Conservation (phyloP, 164 flowering plant genomes). For the Amborella trichopoda region DNA sequence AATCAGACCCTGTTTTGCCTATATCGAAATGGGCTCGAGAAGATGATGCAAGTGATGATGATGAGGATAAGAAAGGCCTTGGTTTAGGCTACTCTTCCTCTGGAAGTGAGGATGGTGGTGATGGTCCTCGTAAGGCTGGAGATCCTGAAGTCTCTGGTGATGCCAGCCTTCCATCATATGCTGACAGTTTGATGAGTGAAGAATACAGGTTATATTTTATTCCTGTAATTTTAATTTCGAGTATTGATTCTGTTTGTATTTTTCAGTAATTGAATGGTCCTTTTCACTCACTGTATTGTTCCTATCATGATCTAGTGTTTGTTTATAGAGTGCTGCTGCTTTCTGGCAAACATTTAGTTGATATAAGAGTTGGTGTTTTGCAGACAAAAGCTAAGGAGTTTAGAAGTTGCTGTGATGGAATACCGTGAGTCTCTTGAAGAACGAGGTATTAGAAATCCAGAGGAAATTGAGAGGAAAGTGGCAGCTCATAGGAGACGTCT, state of each 20-base stretch:
- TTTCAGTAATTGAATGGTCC: too few relatives aligned
- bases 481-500: conserved; percentile 49
- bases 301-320: too few relatives aligned
- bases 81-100: conserved; percentile 92
- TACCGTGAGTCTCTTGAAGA: conserved; percentile 96
- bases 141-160: conserved; percentile 39
- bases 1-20: conserved; percentile 52
- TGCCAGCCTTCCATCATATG: conserved; percentile 28
- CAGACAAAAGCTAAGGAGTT: conserved; percentile 87
- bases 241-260: background rate
- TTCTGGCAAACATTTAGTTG: too few relatives aligned
- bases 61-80: conserved; percentile 39
- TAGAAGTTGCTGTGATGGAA: conserved; percentile 85
- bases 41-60: conserved; percentile 86
- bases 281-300: too few relatives aligned
- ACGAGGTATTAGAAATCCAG: conserved; percentile 51
- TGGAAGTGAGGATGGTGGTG: conserved; percentile 81
- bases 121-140: conserved; percentile 32
- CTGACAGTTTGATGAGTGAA: conserved; percentile 64
- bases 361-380: conserved; percentile 9
- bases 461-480: conserved; percentile 87
- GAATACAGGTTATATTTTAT: conserved; percentile 55
- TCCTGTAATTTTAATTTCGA: too few relatives aligned
- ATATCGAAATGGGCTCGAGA: conserved; percentile 96
- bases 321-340: too few relatives aligned